Evolutionary conservation across 306 rosid genomes (phyloP).

Genomic region (Rubus parviflorus): DNA sequence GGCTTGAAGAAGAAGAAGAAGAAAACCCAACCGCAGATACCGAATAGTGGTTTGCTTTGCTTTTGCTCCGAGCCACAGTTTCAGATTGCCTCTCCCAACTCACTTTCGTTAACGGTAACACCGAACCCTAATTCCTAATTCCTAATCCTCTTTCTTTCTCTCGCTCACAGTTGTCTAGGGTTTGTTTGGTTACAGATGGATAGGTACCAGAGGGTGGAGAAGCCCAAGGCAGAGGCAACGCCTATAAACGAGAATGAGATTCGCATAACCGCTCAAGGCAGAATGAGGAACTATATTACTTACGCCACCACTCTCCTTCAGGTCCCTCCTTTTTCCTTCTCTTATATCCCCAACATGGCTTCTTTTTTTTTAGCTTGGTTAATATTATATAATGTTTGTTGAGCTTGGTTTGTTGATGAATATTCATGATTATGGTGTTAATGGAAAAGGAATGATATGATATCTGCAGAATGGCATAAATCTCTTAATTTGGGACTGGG

Average conservation of each 20-base stretch:
- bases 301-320: slow-evolving; percentile 90
- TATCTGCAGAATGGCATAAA: not conserved
- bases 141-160: no score
- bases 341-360: no score
- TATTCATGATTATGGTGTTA: not conserved
- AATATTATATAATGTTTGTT: not conserved
- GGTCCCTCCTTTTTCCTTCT: slow-evolving; percentile 26
- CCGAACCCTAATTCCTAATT: not conserved
- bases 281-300: slow-evolving; percentile 83
- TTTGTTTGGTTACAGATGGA: slow-evolving; percentile 43
- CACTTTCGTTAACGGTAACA: not conserved
- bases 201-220: slow-evolving; percentile 91
- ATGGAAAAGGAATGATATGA: not conserved
- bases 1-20: not conserved
- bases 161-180: not conserved
- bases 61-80: not conserved
- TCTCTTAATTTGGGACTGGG: not conserved
- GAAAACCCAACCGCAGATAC: not conserved
- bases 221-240: slow-evolving; percentile 54
- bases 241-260: slow-evolving; percentile 86
- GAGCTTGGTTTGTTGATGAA: not conserved
- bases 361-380: not conserved
- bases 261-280: slow-evolving; percentile 83
- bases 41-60: not conserved
- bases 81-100: not conserved